A percentile compares a stretch with the other conserved stretches of the same genome.
phyloP scores from a whole-genome alignment of 371 early-diverging fungal genomes.

The Catenaria anguillulae region DNA sequence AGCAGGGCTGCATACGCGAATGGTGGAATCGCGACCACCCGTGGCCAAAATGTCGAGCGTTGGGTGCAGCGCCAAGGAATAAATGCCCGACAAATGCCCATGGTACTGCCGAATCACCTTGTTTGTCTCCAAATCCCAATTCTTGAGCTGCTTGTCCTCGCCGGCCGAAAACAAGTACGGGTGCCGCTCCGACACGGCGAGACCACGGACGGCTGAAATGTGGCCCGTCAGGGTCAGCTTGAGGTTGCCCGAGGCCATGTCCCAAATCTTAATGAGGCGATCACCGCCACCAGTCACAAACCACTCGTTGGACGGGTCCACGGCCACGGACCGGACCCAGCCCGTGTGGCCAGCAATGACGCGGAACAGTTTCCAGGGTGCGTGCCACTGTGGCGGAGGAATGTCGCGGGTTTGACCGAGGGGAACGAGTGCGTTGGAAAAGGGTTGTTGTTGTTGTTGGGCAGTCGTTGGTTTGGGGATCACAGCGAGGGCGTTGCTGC shows the following conservation, averaged over 20 bases:
- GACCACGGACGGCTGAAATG: constrained; percentile 83
- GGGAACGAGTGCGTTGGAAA: constrained; percentile 3
- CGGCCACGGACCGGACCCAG: constrained; percentile 85
- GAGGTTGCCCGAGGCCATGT: constrained; percentile 87
- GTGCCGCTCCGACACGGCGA: constrained; percentile 82
- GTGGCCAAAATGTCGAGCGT: constrained; percentile 85
- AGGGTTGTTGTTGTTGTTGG: constrained; percentile 17
- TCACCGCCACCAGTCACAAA: constrained; percentile 95
- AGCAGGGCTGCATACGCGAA: constrained; percentile 51
- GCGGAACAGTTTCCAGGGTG: constrained; percentile 97
- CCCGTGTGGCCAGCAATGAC: constrained; percentile 93
- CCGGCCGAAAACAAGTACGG: constrained; percentile 92
- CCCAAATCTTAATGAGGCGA: constrained; percentile 96
- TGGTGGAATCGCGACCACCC: constrained; percentile 86
- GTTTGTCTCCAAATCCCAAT: constrained; percentile 96
- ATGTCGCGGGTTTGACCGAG: constrained; percentile 27
- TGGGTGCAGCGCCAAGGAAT: constrained; percentile 77
- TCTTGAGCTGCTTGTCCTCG: constrained; percentile 95
- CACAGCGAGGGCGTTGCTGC: constrained; percentile 16
- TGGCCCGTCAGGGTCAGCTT: constrained; percentile 92
- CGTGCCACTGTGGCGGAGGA: constrained; percentile 76
- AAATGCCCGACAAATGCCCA: constrained; percentile 89
- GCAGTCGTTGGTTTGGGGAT: constrained; percentile 19
- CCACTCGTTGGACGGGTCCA: constrained; percentile 92
- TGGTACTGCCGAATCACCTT: constrained; percentile 97